These are phyloP conservation scores for Bonia amplexicaulis DNA, from an alignment of 176 grass and related monocot genomes.

Conservation along the genomic window DNA sequence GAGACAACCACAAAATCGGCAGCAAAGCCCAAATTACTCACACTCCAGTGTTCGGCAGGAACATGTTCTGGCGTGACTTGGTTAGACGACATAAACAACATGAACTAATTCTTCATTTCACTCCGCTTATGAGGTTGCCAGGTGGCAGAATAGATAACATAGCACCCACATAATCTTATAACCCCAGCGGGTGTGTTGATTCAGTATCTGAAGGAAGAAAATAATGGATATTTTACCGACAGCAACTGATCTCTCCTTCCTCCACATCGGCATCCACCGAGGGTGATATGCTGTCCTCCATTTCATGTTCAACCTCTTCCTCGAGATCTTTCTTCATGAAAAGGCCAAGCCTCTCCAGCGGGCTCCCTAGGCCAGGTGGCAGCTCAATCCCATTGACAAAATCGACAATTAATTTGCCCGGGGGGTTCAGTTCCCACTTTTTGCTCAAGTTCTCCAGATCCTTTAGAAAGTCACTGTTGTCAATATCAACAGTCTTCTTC, in stretches of 20 bases:
- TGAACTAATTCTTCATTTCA: not conserved
- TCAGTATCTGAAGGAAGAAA: not conserved
- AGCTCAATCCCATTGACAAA: constrained; percentile 45
- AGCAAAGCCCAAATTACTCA: not conserved
- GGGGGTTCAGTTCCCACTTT: constrained; percentile 28
- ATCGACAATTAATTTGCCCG: constrained; percentile 33
- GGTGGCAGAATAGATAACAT: not conserved
- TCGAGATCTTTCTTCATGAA: constrained; percentile 68
- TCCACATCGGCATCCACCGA: constrained; percentile 38
- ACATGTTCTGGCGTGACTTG: not conserved
- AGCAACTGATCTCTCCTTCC: constrained; percentile 58
- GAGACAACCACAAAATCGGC: not conserved
- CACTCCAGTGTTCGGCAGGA: not conserved
- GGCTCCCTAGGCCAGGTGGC: constrained; percentile 38
- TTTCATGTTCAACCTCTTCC: constrained; percentile 45
- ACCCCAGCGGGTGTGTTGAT: not conserved
- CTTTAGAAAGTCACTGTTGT: constrained; percentile 64
- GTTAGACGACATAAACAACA: constrained; percentile 14
- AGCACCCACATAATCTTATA: constrained; percentile 4
- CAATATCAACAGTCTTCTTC: constrained; percentile 88
- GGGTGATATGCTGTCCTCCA: constrained; percentile 40
- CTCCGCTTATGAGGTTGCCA: constrained; percentile 7
- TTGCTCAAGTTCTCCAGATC: constrained; percentile 56
- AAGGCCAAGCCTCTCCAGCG: constrained; percentile 64
- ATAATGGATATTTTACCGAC: constrained; percentile 5